A percentile compares a stretch with the other conserved stretches of the same genome.
phyloP scores from a whole-genome alignment of 306 rosid genomes.

The Chamaecrista fasciculata region DNA sequence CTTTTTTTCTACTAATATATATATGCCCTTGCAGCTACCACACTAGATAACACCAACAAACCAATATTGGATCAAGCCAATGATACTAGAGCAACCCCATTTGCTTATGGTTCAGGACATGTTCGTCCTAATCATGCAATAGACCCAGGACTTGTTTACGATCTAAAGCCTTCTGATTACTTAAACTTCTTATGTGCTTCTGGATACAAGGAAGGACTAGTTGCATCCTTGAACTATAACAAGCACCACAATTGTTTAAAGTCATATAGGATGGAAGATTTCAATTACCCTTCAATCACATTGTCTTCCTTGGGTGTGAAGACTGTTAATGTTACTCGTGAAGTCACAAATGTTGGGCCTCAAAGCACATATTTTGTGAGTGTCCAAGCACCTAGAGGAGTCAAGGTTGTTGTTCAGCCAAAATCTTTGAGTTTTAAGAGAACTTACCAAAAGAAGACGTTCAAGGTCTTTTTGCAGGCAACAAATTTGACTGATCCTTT shows the following conservation, averaged over 20 bases:
- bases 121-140: not conserved
- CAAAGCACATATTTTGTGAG: not conserved
- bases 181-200: not conserved
- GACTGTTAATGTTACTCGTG: not conserved
- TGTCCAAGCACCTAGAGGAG: not conserved
- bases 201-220: not conserved
- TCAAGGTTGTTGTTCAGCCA: not conserved
- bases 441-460: not conserved
- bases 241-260: not conserved
- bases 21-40: not conserved
- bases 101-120: not conserved
- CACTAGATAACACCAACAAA: not conserved
- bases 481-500: not conserved
- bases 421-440: not conserved
- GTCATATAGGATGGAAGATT: not conserved
- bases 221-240: not conserved
- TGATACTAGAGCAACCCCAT: not conserved
- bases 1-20: too few relatives aligned
- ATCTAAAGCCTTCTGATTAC: not conserved
- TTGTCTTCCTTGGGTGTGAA: not conserved
- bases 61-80: not conserved
- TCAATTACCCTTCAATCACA: not conserved
- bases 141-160: not conserved
- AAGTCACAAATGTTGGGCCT: not conserved
- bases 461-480: not conserved